Base-by-base conservation (phyloP, 768 basidiomycete genomes). In the Termitomyces sp. region DNA sequence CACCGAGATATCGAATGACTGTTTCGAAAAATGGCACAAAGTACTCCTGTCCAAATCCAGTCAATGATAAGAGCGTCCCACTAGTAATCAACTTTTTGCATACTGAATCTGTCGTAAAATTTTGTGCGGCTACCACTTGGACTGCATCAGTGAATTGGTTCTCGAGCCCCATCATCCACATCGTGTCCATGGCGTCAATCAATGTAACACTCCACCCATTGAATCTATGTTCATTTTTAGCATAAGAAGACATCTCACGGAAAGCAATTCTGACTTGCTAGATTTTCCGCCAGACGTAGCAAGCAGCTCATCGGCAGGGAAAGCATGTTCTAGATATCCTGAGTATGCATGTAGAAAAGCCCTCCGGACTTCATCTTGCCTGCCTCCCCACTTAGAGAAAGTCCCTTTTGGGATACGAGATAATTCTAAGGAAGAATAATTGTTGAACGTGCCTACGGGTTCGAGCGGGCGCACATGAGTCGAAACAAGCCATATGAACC, bases 141-240 rank as follows among this genome's bases (percentile, higher is more conserved):
- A 89, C 66, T 1, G 84, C 83, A 1, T 80, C 72, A 38, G 77
- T 66, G 63, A 90, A 92, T 61, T 92, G 83, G 0, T 84, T 76
- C 26, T 80, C 70, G n/a, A 93, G 73, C 6, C 80, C 89, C 83
- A 93, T 86, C 43, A 94, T 77, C 73, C 85, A 82, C 76, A 95
- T 83, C 1, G 89, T 89, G 63, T 91, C 89, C 40, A 94, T 74
- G 0, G 87, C 81, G 62, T 94, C 93, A 50, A 91, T 75, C 45
- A 92, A 70, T 5, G 86, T 83, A 12, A 88, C 75, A 11, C 59
- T 76, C 82, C 87, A 77, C n/a, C 72, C 73, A 53, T 75, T 75
- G 56, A 71, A 73, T 53, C 75, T 55, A 17, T 17, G 33, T 40
- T 38, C 33, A 37, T 3, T 37, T 21, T 41, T 33, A 55, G 31